Evolutionary conservation across 2,329 filamentous ascomycete genomes (phyloP), one percentile per base, ranked within the genome.

Genomic region (Diaporthe sp.): DNA sequence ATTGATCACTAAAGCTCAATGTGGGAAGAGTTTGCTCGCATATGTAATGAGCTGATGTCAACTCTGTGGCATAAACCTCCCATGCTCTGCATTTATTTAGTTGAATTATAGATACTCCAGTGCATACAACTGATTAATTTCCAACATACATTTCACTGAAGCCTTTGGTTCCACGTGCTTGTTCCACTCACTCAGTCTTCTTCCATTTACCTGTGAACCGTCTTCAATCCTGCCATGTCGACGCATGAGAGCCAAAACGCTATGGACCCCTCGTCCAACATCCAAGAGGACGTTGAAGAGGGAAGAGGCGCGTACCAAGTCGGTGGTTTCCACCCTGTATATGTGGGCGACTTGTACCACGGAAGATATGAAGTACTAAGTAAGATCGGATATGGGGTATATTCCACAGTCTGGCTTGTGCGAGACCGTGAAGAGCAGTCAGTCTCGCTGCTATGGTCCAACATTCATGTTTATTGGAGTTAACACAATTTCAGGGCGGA

Each of bases 341-440:
- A 58, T 9, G 34, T 34, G 19, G 55, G 31, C 28, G 28, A 58
- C 31, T 37, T 58, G 2, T 58, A 34, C 19, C 17, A 58, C n/a
- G 31, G 25, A 10, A 58, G 31, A 58, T 58, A 58, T 2, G 55
- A 58, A 58, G 55, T 58, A 3, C 17, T 58, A 22, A 58, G 55
- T 25, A 58, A 58, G 31, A 58, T 58, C 9, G 55, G 55, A n/a
- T 58, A 34, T 9, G 55, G 55, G 1, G 17, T 22, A 1, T 58
- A 22, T 28, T 58, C 55, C 2, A 58, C 55, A 58, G 55, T 58
- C 31, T 58, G 55, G 55, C 55, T 58, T 58, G 55, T 58, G 31
- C 55, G 55, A 34, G 55, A 58, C 19, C 17, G 31, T 37, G 9
- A 34, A 37, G 31, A 22, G 31, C 31, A 58, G 55, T 58, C 4